Evolutionary conservation across 495 filamentous ascomycete genomes (phyloP).

Genomic region (Penicillium herquei): DNA sequence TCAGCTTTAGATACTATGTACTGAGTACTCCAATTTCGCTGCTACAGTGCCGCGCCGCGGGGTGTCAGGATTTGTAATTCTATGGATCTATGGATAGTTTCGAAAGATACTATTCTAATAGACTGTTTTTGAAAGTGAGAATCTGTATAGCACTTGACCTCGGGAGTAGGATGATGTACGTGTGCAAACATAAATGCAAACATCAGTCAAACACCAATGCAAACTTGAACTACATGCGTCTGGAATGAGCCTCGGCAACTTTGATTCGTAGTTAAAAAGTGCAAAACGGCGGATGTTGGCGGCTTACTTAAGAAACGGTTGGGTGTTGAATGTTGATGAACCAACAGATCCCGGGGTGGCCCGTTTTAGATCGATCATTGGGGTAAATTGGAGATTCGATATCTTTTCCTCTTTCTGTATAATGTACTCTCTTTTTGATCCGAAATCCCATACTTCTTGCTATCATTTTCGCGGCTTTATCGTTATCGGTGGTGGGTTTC

Average conservation of each 20-base stretch:
- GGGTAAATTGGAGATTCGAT: background rate
- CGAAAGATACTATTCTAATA: too few species aligned
- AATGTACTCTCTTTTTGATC: slow-evolving; percentile 5
- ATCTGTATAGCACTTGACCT: too few species aligned
- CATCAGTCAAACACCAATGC: too few species aligned
- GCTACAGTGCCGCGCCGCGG: too few species aligned
- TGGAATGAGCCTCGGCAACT: background rate
- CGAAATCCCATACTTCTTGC: background rate
- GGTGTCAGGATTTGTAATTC: too few species aligned
- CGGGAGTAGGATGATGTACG: too few species aligned
- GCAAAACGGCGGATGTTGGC: slow-evolving; percentile 3
- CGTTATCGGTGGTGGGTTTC: slow-evolving; percentile 13
- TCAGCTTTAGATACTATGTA: too few species aligned
- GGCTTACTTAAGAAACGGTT: slow-evolving; percentile 22
- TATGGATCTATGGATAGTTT: too few species aligned
- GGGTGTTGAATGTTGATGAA: slow-evolving; percentile 21
- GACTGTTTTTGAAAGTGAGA: too few species aligned
- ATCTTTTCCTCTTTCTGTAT: slow-evolving; percentile 3
- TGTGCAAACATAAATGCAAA: too few species aligned
- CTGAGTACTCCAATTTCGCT: too few species aligned
- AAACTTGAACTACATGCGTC: background rate
- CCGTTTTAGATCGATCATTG: background rate
- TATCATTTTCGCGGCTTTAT: background rate
- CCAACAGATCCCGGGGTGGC: slow-evolving; percentile 16
- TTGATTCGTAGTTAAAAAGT: background rate